Evolutionary conservation across 2,329 filamentous ascomycete species (phyloP).

Genomic region (Malbranchea zuffiana): DNA sequence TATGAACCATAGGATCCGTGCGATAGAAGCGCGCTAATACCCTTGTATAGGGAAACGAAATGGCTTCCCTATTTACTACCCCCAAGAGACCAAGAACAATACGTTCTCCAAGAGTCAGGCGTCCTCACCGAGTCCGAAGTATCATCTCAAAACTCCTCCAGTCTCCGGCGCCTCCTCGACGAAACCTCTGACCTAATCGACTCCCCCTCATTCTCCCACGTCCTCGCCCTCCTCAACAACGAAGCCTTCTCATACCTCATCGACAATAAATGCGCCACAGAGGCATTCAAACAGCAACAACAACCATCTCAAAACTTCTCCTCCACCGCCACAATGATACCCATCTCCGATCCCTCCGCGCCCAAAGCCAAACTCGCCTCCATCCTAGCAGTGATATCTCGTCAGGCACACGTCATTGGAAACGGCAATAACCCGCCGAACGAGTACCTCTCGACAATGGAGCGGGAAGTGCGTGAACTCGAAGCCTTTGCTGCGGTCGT

Average conservation of each 20-base stretch:
- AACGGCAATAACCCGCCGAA: conserved; percentile 47
- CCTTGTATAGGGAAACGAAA: conserved; percentile 40
- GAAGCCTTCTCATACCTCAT: conserved; percentile 75
- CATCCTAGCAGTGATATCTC: conserved; percentile 76
- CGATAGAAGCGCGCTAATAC: conserved; percentile 5
- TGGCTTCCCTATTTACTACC: conserved; percentile 85
- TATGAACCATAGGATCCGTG: conserved; percentile 27
- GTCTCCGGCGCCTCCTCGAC: conserved; percentile 74
- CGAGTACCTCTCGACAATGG: conserved; percentile 35
- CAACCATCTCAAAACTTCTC: conserved; percentile 36
- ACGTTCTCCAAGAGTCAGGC: conserved; percentile 75
- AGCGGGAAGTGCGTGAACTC: conserved; percentile 37
- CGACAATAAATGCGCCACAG: conserved; percentile 66
- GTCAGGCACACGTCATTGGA: conserved; percentile 83
- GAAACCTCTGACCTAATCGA: conserved; percentile 95
- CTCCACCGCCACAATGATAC: conserved; percentile 34
- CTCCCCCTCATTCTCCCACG: conserved; percentile 78
- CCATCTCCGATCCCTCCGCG: conserved; percentile 12
- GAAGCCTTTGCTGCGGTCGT: conserved; percentile 40
- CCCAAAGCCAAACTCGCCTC: conserved; percentile 67
- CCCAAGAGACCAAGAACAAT: conserved; percentile 63
- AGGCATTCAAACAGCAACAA: conserved; percentile 59
- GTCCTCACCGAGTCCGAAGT: conserved; percentile 43
- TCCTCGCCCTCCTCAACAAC: conserved; percentile 77
- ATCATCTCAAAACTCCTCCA: conserved; percentile 30